phyloP scores from a whole-genome alignment of 2,329 filamentous ascomycete genomes.

The Fusarium sp. region DNA sequence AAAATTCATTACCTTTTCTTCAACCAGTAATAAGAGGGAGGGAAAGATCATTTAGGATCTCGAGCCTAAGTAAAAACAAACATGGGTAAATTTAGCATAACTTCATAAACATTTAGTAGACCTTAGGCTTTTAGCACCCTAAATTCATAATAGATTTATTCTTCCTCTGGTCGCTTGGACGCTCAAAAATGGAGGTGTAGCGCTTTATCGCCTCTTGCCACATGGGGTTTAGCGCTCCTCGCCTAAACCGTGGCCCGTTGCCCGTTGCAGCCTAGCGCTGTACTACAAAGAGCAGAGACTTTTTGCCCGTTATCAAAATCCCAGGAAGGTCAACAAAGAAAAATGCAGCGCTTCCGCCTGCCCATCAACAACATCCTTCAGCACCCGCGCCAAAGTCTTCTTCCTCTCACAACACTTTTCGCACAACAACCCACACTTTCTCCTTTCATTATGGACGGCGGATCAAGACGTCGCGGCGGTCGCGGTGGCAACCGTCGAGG shows the following conservation, averaged over 20 bases:
- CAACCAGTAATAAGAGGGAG: too few species aligned
- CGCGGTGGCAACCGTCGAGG: constrained; percentile 7
- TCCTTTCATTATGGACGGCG: constrained; percentile 13
- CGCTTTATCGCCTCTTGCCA: background rate
- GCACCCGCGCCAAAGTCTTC: background rate
- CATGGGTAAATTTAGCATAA: background rate
- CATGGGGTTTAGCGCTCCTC: background rate
- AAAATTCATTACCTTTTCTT: background rate
- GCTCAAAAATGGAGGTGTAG: background rate
- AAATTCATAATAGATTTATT: background rate
- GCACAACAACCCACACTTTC: background rate
- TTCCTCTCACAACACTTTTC: background rate
- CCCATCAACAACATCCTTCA: background rate
- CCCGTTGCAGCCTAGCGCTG: background rate
- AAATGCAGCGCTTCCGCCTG: constrained; percentile 18
- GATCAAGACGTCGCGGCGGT: constrained; percentile 17
- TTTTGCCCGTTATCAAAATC: constrained; percentile 23
- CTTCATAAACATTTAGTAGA: rapidly evolving
- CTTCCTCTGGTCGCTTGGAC: background rate
- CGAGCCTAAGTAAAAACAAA: rapidly evolving
- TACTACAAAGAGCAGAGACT: constrained; percentile 22
- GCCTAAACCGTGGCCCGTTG: background rate
- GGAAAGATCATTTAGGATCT: background rate
- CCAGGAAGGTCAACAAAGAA: background rate
- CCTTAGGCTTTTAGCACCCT: background rate